Base-by-base conservation (phyloP, 2,329 filamentous ascomycete species). In the Sporothrix humicola region DNA sequence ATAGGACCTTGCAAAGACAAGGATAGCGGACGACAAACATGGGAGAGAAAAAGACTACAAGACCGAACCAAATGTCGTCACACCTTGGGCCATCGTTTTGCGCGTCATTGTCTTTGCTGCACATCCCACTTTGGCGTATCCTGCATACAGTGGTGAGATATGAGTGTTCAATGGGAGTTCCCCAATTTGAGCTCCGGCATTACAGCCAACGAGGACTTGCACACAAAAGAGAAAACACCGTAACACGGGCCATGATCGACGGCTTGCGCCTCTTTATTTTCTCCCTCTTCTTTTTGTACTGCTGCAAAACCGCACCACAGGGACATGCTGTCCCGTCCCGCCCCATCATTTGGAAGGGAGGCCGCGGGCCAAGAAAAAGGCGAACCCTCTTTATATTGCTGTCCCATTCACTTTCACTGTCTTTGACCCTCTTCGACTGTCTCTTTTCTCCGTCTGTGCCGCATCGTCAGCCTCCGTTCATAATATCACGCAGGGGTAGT, bases 121-220 rank as follows among this genome's bases (percentile, higher is more conserved):
- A 6, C 31, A 37, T 37, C 7, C 31, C 31, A n/a, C 20, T 63
- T 37, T 44, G 37, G n/a, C n/a, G 6, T 65, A 37, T 23, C 37
- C 54, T 48, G 59, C 15, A 69, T 73, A 54, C 69, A 4, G 42
- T 46, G 61, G 6, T 66, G 20, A 37, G 31, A 6, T 5, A 7
- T 7, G 31, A 37, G 31, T 37, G 31, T 37, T 37, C 7, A 37
- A 37, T 66, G 65, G 72, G 44, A 42, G 42, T 73, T 69, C 72
- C 72, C 72, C 72, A 73, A 73, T 42, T 4, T 31, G 37, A 69
- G 23, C 46, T 73, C 72, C 72, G 72, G 31, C 31, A 37, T 6
- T 37, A 37, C 31, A 37, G 31, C 31, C 31, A 37, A 37, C 31
- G 31, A 37, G 7, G 31, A 37, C 31, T 37, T 37, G 31, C 31